Percentiles rank a stretch among this genome's conserved stretches.
Conservation (phyloP, 768 basidiomycete genomes). For the Fomitopsis serialis region DNA sequence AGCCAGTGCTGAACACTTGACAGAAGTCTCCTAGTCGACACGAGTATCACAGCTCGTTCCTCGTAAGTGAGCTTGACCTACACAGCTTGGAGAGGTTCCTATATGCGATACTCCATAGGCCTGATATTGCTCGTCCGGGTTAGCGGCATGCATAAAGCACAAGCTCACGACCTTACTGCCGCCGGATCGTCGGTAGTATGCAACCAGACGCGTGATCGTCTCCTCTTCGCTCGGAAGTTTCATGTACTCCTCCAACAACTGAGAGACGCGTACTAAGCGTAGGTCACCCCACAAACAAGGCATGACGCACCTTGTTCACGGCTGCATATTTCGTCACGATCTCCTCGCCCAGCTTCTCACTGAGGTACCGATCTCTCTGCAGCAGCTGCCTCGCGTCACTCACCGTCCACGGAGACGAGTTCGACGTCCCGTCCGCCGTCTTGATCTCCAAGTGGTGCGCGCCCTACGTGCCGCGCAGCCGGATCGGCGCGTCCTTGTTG, state of each 20-base stretch:
- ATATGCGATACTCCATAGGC: too few species aligned
- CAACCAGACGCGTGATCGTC: background rate
- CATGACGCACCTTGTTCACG: conserved; percentile 33
- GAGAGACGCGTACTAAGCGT: background rate
- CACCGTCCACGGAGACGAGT: conserved; percentile 44
- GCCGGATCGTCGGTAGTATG: too few species aligned
- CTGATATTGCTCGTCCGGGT: too few species aligned
- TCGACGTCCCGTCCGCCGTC: conserved; percentile 58
- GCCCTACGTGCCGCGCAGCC: conserved; percentile 48
- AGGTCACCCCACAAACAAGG: background rate
- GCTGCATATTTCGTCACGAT: conserved; percentile 41
- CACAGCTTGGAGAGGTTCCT: too few species aligned
- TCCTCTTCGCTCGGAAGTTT: background rate
- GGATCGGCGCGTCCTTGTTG: conserved; percentile 61
- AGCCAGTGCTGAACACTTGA: too few species aligned
- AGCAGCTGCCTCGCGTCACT: conserved; percentile 42
- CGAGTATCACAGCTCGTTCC: too few species aligned
- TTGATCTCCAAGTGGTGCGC: conserved; percentile 61
- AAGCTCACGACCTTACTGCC: too few species aligned
- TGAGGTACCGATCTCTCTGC: conserved; percentile 31
- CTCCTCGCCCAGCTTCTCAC: conserved; percentile 37
- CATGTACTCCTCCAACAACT: background rate
- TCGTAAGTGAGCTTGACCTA: too few species aligned
- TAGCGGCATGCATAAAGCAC: too few species aligned
- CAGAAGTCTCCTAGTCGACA: too few species aligned